Evolutionary conservation across 1,284 basidiomycete species (phyloP).

Genomic region (Trichosporon faecale): DNA sequence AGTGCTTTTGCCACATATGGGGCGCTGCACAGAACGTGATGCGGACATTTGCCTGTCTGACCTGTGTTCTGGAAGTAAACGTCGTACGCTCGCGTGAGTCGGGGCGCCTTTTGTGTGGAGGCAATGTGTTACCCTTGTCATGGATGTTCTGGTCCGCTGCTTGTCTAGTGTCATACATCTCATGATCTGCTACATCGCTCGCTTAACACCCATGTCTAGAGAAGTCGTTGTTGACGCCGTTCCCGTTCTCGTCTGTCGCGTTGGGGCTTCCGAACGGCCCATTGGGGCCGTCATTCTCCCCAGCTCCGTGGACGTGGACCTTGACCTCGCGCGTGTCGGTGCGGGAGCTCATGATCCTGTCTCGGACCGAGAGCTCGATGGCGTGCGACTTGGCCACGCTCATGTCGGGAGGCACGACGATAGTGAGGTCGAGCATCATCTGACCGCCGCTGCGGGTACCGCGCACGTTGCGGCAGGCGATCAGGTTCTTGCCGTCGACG

Average conservation of each 20-base stretch:
- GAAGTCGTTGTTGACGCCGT: conserved; percentile 24
- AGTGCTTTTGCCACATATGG: not conserved
- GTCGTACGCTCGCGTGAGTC: no score
- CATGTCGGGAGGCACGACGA: conserved; percentile 62
- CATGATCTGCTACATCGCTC: not conserved
- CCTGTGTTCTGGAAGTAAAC: not conserved
- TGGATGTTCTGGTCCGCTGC: not conserved
- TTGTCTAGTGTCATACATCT: conserved; percentile 1
- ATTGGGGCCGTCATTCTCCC: conserved; percentile 20
- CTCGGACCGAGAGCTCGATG: conserved; percentile 64
- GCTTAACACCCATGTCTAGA: conserved; percentile 17
- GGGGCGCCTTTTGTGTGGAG: no score
- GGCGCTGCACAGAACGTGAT: not conserved
- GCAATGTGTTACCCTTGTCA: no score
- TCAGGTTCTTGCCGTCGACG: conserved; percentile 53
- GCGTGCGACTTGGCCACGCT: conserved; percentile 61
- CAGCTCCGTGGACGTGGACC: conserved; percentile 60
- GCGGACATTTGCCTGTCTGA: not conserved
- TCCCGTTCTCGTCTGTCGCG: not conserved
- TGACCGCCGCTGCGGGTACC: conserved; percentile 68
- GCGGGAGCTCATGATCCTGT: conserved; percentile 61
- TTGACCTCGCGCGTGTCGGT: conserved; percentile 76
- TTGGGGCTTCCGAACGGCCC: not conserved
- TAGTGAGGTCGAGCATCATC: conserved; percentile 55
- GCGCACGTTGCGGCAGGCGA: conserved; percentile 65